Evolutionary conservation across 495 filamentous ascomycete species (phyloP).

Genomic region (Elaphomyces granulatus): DNA sequence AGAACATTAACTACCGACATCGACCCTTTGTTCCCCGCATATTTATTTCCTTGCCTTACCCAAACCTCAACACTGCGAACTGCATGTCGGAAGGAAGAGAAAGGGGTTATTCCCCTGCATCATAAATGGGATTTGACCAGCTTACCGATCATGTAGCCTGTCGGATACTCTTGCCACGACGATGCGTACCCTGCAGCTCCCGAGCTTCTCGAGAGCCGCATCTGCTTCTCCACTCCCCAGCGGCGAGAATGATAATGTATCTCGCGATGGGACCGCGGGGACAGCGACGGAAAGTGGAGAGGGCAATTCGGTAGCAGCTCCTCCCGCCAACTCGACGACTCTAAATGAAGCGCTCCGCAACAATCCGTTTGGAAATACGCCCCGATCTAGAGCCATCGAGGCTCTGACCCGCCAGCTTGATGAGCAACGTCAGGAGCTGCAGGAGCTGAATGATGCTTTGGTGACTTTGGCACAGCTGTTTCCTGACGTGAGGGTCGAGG

Average conservation of each 20-base stretch:
- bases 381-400: constrained; percentile 19
- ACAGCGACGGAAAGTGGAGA: neutral
- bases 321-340: constrained; percentile 15
- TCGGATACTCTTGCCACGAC: neutral
- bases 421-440: constrained; percentile 31
- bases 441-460: constrained; percentile 62
- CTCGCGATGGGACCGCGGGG: neutral
- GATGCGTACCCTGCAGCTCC: neutral
- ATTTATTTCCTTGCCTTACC: too few species aligned
- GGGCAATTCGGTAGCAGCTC: neutral
- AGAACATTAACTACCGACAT: too few species aligned
- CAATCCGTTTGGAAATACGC: constrained; percentile 29
- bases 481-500: constrained; percentile 74
- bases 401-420: constrained; percentile 10
- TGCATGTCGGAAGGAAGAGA: too few species aligned
- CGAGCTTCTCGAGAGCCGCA: neutral
- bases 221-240: neutral
- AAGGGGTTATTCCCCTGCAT: too few species aligned
- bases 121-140: too few species aligned
- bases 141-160: neutral
- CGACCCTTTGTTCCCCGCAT: too few species aligned
- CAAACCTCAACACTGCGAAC: too few species aligned
- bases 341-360: constrained; percentile 29
- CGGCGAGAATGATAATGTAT: neutral
- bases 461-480: constrained; percentile 61